A percentile compares a stretch with the other conserved stretches of the same genome.
Conservation (phyloP, 2,329 filamentous ascomycete species). For the Dactylellina parvicollis region DNA sequence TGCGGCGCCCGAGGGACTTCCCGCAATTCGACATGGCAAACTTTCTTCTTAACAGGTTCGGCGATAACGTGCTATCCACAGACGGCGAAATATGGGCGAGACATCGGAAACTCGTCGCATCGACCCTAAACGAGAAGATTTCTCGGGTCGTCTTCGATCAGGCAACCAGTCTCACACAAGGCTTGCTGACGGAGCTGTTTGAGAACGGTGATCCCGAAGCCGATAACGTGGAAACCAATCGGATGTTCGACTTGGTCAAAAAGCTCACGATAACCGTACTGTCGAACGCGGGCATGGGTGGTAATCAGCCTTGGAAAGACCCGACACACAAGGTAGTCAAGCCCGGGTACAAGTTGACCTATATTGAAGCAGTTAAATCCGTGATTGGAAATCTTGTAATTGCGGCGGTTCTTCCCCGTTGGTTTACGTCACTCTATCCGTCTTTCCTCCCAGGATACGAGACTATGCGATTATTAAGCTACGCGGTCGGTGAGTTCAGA, state of each 20-base stretch:
- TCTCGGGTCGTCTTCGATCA: constrained; percentile 59
- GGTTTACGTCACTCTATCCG: constrained; percentile 25
- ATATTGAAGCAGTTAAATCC: constrained; percentile 56
- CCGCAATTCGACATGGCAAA: constrained; percentile 57
- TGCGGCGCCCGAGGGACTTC: constrained; percentile 61
- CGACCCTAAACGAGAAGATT: constrained; percentile 60
- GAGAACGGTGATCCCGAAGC: background rate
- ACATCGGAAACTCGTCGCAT: constrained; percentile 59
- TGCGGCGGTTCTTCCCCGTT: constrained; percentile 22
- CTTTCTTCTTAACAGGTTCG: constrained; percentile 60
- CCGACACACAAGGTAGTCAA: constrained; percentile 22
- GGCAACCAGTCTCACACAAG: constrained; percentile 57
- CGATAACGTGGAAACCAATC: constrained; percentile 28
- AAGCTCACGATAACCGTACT: constrained; percentile 60
- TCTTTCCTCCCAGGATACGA: constrained; percentile 31
- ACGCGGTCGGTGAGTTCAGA: constrained; percentile 31
- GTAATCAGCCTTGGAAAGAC: constrained; percentile 54
- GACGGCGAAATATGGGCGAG: constrained; percentile 58
- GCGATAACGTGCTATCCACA: constrained; percentile 60
- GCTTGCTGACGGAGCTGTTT: constrained; percentile 57
- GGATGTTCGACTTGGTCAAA: constrained; percentile 59
- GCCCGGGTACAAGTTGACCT: constrained; percentile 59
- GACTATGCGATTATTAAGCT: constrained; percentile 19
- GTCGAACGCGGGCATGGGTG: constrained; percentile 59
- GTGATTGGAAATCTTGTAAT: constrained; percentile 22